These are phyloP conservation scores for Coemansia sp. DNA, from an alignment of 192 early-diverging fungal species.

Conservation along the genomic window DNA sequence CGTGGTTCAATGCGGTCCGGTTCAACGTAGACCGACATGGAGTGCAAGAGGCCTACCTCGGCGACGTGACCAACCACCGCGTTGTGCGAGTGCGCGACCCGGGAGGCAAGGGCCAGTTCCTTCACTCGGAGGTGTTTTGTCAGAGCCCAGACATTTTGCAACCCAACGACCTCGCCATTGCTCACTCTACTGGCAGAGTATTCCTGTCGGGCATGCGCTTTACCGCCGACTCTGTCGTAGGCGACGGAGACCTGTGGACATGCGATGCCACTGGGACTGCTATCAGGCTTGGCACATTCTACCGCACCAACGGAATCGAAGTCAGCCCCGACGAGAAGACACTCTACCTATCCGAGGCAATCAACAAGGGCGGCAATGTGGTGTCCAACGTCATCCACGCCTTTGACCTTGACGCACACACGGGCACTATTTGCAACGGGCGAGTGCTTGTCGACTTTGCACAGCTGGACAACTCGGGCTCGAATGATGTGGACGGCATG, in stretches of 20 bases:
- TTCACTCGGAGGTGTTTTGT: conserved; percentile 32
- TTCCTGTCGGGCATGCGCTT: conserved; percentile 56
- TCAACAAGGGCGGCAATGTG: conserved; percentile 40
- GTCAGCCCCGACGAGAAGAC: conserved; percentile 58
- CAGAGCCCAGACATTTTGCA: conserved; percentile 36
- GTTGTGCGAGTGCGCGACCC: conserved; percentile 44
- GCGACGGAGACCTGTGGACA: conserved; percentile 59
- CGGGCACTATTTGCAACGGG: conserved; percentile 30
- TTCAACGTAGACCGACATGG: conserved; percentile 32
- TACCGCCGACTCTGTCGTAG: conserved; percentile 32
- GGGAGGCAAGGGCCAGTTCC: conserved; percentile 9
- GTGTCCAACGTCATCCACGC: conserved; percentile 54
- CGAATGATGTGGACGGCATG: conserved; percentile 62
- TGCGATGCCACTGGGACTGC: conserved; percentile 51
- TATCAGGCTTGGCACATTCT: conserved; percentile 31
- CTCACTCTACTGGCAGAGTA: conserved; percentile 32
- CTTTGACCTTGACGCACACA: conserved; percentile 49
- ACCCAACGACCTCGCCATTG: conserved; percentile 61
- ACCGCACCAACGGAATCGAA: conserved; percentile 64
- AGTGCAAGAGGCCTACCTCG: conserved; percentile 44
- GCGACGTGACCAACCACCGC: conserved; percentile 43
- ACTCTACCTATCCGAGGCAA: conserved; percentile 61
- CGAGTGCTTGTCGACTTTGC: conserved; percentile 56
- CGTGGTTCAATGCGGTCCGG: conserved; percentile 58
- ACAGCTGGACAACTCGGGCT: conserved; percentile 45